Conservation (phyloP, 2,329 filamentous ascomycete genomes). For the Cryphonectria japonica region DNA sequence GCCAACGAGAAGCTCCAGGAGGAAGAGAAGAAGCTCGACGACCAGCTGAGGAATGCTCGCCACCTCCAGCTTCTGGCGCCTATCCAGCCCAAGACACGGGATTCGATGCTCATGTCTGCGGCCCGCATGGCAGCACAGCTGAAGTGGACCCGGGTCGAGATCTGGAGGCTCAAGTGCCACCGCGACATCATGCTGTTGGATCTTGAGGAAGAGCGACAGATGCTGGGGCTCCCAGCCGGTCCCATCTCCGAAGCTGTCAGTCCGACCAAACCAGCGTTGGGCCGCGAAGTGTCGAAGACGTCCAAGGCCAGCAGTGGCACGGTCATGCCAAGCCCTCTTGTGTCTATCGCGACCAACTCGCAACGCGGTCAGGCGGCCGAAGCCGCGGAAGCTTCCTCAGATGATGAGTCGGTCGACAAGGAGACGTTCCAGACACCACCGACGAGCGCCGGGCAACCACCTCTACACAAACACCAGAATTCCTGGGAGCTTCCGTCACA, state of each 20-base stretch:
- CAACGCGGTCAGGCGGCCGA: conserved; percentile 40
- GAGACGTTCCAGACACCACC: conserved; percentile 56
- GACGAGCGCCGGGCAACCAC: conserved; percentile 43
- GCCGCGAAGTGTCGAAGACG: conserved; percentile 40
- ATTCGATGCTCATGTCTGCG: conserved; percentile 83
- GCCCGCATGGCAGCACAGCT: conserved; percentile 83
- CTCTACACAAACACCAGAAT: conserved; percentile 45
- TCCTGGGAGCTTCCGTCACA: conserved; percentile 48
- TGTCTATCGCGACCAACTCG: conserved; percentile 39
- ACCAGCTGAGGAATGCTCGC: conserved; percentile 83
- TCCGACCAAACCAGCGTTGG: conserved; percentile 30
- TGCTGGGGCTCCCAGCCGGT: conserved; percentile 40
- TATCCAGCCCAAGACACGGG: conserved; percentile 86
- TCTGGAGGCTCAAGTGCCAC: conserved; percentile 90
- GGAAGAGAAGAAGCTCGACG: conserved; percentile 78
- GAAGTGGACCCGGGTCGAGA: conserved; percentile 92
- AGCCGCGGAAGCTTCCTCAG: conserved; percentile 35
- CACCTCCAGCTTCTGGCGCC: conserved; percentile 89
- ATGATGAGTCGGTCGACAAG: conserved; percentile 44
- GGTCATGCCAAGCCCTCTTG: conserved; percentile 40
- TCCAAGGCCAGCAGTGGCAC: conserved; percentile 42
- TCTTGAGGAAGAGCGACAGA: conserved; percentile 73
- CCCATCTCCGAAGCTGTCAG: conserved; percentile 31
- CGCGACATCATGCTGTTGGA: conserved; percentile 85
- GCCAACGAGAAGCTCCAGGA: conserved; percentile 76